A percentile compares a stretch with the other conserved stretches of the same genome.
phyloP scores from a whole-genome alignment of 2,329 filamentous ascomycete species.

The Onygenales sp. region DNA sequence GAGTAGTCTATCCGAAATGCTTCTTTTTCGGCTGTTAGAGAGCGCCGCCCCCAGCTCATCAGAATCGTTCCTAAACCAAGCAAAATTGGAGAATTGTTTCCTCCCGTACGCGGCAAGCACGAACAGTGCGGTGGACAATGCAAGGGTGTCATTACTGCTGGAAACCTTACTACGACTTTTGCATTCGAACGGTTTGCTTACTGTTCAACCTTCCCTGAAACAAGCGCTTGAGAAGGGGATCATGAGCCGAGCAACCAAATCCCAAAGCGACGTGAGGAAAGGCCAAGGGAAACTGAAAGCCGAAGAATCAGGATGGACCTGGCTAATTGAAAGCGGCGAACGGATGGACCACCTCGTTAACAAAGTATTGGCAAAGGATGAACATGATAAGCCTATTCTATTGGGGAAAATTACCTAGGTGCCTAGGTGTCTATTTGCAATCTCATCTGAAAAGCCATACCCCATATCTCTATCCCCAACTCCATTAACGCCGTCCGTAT shows the following conservation, averaged over 20 bases:
- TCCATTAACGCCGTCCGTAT: too few relatives aligned
- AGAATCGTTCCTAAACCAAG: slow-evolving; percentile 38
- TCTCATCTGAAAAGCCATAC: too few relatives aligned
- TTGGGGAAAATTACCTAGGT: background rate
- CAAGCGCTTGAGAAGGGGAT: slow-evolving; percentile 46
- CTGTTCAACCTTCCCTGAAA: slow-evolving; percentile 28
- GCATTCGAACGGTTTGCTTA: slow-evolving; percentile 24
- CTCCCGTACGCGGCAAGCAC: slow-evolving; percentile 57
- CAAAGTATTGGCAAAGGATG: slow-evolving; percentile 8
- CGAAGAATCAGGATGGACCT: slow-evolving; percentile 27
- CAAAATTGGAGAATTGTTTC: slow-evolving; percentile 50
- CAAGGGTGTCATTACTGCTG: slow-evolving; percentile 59
- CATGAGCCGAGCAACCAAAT: slow-evolving; percentile 37
- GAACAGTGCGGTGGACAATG: slow-evolving; percentile 55
- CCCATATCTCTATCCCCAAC: too few relatives aligned
- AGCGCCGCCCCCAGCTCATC: slow-evolving; percentile 28
- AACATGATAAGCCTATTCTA: background rate
- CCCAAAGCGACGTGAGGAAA: slow-evolving; percentile 35
- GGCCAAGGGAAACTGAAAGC: slow-evolving; percentile 29
- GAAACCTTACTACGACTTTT: slow-evolving; percentile 55
- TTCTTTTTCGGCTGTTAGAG: slow-evolving; percentile 43
- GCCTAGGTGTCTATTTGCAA: too few relatives aligned
- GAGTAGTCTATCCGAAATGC: slow-evolving; percentile 43
- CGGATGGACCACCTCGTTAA: slow-evolving; percentile 28
- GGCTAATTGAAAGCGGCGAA: slow-evolving; percentile 33